Conservation (phyloP, 208 protist species). For the Crithidia thermophila region DNA sequence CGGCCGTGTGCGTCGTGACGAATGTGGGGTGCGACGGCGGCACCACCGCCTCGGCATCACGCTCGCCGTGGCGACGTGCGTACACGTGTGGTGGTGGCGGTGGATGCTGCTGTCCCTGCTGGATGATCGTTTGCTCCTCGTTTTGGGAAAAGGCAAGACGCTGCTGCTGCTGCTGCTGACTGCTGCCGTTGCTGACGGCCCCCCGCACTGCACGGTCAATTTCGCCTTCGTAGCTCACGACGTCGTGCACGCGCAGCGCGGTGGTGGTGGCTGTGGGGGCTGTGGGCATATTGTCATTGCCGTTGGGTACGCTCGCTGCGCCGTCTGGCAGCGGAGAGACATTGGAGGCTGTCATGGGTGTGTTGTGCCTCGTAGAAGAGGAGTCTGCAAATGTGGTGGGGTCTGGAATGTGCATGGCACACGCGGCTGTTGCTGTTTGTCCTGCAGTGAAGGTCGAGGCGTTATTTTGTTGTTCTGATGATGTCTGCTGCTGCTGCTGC, state of each 20-base stretch:
- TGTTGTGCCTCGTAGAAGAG: not conserved
- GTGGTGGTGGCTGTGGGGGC: not conserved
- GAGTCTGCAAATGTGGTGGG: slow-evolving; percentile 24
- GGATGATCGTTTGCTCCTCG: no score
- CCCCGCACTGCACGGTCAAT: not conserved
- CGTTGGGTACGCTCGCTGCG: not conserved
- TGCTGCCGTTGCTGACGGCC: not conserved
- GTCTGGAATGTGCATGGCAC: slow-evolving; percentile 28
- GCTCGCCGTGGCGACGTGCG: no score
- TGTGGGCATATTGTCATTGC: not conserved
- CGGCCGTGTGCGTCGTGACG: not conserved
- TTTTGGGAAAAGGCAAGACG: no score
- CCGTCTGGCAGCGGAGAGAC: not conserved
- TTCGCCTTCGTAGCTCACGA: slow-evolving; percentile 28
- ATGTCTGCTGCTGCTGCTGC: not conserved
- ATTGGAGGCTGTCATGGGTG: slow-evolving; percentile 1
- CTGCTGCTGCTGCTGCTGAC: not conserved
- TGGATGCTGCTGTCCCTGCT: no score
- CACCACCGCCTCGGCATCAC: not conserved
- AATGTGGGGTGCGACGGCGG: not conserved
- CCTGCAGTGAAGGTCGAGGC: not conserved
- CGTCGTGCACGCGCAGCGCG: slow-evolving; percentile 10
- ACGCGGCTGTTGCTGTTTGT: not conserved
- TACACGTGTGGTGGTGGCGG: no score
- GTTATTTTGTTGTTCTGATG: not conserved